A percentile compares a stretch with the other conserved stretches of the same genome.
These are phyloP conservation scores for Cryphonectria nitschkei DNA, from an alignment of 2,329 filamentous ascomycete genomes.

Conservation along the genomic window DNA sequence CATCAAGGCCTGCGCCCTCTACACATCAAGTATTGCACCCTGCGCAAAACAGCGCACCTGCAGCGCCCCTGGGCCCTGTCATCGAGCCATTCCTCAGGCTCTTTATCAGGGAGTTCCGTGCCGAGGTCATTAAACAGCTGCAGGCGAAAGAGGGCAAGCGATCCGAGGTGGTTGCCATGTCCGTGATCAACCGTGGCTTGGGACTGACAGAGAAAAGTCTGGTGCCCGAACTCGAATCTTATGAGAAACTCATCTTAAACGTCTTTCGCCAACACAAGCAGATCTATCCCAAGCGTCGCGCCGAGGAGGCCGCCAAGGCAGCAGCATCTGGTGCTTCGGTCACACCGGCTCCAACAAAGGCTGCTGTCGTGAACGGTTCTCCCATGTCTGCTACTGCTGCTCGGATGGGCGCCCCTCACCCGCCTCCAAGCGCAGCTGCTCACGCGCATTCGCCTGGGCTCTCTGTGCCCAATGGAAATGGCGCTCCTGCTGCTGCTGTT, in stretches of 20 bases:
- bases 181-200: constrained; percentile 55
- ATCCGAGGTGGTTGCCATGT: constrained; percentile 55
- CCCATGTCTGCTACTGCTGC: neutral
- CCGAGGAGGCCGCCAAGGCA: constrained; percentile 17
- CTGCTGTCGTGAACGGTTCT: neutral
- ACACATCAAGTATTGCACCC: constrained; percentile 12
- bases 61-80: constrained; percentile 36
- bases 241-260: constrained; percentile 52
- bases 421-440: neutral
- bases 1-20: constrained; percentile 10
- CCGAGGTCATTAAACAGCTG: constrained; percentile 51
- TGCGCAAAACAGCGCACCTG: constrained; percentile 10
- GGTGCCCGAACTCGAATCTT: constrained; percentile 48
- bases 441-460: constrained; percentile 4
- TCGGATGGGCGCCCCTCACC: neutral
- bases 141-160: constrained; percentile 47
- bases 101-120: constrained; percentile 51
- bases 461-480: neutral
- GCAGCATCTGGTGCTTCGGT: neutral
- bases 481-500: too few relatives aligned
- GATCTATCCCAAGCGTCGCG: constrained; percentile 23
- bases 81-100: constrained; percentile 49
- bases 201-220: constrained; percentile 48
- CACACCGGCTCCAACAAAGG: constrained; percentile 27
- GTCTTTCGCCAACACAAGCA: constrained; percentile 42